A percentile compares a stretch with the other conserved stretches of the same genome.
Evolutionary conservation across 306 rosid genomes (phyloP).

Genomic region (Purshia tridentata): DNA sequence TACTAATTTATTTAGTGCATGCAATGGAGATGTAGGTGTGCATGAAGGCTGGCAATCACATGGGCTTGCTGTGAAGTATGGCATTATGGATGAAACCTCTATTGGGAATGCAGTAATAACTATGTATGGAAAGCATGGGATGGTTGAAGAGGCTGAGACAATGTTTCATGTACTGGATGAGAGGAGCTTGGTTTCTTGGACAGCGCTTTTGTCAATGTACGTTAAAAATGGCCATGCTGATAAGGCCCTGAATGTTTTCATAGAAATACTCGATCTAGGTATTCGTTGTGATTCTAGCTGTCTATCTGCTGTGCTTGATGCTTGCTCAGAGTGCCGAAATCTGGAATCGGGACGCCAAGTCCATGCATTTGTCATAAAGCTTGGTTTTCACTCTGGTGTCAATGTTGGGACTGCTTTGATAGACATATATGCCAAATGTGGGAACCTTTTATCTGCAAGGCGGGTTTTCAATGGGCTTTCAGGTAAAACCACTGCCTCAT

Average conservation of each 20-base stretch:
- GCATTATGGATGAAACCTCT: slow-evolving; percentile 34
- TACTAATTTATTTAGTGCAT: slow-evolving; percentile 42
- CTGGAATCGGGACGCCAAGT: slow-evolving; percentile 39
- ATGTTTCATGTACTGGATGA: slow-evolving; percentile 27
- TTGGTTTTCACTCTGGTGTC: slow-evolving; percentile 32
- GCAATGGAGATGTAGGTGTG: slow-evolving; percentile 25
- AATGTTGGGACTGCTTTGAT: slow-evolving; percentile 37
- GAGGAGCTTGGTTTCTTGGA: slow-evolving; percentile 50
- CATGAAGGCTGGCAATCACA: slow-evolving; percentile 43
- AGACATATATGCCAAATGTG: slow-evolving; percentile 45
- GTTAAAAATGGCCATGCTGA: slow-evolving; percentile 30
- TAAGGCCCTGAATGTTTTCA: slow-evolving; percentile 32
- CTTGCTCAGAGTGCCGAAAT: slow-evolving; percentile 50
- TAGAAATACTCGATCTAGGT: slow-evolving; percentile 35
- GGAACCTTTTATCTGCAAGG: slow-evolving; percentile 42
- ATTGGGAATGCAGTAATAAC: slow-evolving; percentile 49
- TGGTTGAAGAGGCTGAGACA: slow-evolving; percentile 45
- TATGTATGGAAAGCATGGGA: slow-evolving; percentile 45
- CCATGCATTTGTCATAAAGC: slow-evolving; percentile 38
- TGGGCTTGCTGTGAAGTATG: slow-evolving; percentile 43
- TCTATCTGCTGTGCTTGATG: slow-evolving; percentile 36
- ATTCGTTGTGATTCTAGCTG: slow-evolving; percentile 38
- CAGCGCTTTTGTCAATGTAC: slow-evolving; percentile 35
- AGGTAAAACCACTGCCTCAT: slow-evolving; percentile 38
- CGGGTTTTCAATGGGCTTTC: slow-evolving; percentile 33